These are phyloP conservation scores for Aurantiochytrium sp. DNA, from an alignment of 108 stramenopile species.

Conservation along the genomic window DNA sequence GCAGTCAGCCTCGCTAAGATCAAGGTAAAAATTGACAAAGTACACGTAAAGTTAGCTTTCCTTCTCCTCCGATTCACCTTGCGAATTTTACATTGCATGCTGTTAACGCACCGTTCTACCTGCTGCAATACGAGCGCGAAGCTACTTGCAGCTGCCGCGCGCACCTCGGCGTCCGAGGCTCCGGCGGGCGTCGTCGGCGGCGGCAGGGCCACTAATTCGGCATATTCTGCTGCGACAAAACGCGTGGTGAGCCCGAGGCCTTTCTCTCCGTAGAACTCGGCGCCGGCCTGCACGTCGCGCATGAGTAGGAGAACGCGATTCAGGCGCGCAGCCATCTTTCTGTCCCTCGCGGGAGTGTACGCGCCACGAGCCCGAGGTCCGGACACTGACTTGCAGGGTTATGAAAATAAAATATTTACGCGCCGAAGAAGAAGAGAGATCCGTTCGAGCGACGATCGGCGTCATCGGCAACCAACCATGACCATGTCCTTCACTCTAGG, in stretches of 20 bases:
- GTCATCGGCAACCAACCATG: too few species aligned
- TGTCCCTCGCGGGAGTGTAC: too few species aligned
- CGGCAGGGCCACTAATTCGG: neutral
- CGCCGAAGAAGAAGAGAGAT: too few species aligned
- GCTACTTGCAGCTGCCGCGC: neutral
- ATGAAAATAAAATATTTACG: too few species aligned
- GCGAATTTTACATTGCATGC: too few species aligned
- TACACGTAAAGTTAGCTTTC: too few species aligned
- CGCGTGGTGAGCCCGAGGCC: neutral
- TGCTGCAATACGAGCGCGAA: neutral
- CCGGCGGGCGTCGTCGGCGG: neutral
- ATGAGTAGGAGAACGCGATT: slow-evolving; percentile 13
- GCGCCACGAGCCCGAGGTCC: too few species aligned
- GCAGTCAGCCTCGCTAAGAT: neutral
- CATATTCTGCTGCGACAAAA: neutral
- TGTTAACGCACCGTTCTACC: neutral
- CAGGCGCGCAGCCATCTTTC: neutral
- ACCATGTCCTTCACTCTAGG: too few species aligned
- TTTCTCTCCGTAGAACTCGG: neutral
- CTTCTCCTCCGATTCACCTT: too few species aligned
- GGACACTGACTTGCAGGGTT: too few species aligned
- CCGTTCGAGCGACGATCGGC: too few species aligned
- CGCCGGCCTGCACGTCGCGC: slow-evolving; percentile 2
- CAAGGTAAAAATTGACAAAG: too few species aligned
- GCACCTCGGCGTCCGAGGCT: neutral